These are phyloP conservation scores for Cicer yamashitae DNA, from an alignment of 306 rosid species.

Conservation along the genomic window DNA sequence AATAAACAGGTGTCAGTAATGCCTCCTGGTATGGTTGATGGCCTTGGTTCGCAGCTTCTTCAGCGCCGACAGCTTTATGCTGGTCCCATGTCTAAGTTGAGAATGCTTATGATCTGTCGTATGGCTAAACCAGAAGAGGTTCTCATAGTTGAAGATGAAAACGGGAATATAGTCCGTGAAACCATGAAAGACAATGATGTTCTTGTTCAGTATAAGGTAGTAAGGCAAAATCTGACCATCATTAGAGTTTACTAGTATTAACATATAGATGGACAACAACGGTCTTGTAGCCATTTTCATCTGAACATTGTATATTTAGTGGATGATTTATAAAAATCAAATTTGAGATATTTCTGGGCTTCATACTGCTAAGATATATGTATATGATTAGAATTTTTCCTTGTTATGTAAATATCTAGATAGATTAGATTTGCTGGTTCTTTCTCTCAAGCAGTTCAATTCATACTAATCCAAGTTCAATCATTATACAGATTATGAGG, in stretches of 20 bases:
- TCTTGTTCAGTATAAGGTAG: slow-evolving; percentile 96
- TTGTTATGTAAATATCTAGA: background rate
- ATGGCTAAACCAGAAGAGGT: slow-evolving; percentile 99
- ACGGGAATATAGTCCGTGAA: slow-evolving; percentile 97
- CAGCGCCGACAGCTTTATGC: slow-evolving; percentile 89
- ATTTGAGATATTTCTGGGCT: background rate
- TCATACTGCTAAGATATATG: background rate
- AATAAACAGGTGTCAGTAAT: slow-evolving; percentile 63
- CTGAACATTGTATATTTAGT: background rate
- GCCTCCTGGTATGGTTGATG: slow-evolving; percentile 86
- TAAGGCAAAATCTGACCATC: background rate
- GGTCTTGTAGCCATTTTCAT: background rate
- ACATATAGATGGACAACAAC: background rate
- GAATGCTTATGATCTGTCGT: slow-evolving; percentile 96
- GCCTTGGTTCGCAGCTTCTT: slow-evolving; percentile 72
- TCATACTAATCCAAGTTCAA: slow-evolving; percentile 8
- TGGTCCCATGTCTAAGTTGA: slow-evolving; percentile 89
- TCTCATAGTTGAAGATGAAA: slow-evolving; percentile 97
- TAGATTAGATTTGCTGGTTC: background rate
- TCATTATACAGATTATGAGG: slow-evolving; percentile 87
- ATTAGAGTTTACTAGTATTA: background rate
- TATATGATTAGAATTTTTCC: background rate
- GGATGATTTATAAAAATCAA: background rate
- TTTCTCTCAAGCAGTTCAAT: background rate
- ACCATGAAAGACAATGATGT: slow-evolving; percentile 99